These are phyloP conservation scores for Vicia faba DNA, from an alignment of 306 rosid species.

Conservation along the genomic window DNA sequence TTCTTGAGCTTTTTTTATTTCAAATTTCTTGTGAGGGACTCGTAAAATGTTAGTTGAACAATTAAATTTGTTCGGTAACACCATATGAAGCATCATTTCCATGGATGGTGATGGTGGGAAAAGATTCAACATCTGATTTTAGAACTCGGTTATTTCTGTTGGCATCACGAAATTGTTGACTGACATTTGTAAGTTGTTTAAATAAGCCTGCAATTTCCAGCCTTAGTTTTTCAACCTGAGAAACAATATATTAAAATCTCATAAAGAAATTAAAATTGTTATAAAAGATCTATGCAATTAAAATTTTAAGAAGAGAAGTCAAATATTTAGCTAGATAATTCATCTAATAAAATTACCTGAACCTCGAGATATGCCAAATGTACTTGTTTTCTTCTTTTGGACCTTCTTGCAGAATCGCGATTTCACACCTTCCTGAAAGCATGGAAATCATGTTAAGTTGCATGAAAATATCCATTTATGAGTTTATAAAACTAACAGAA, in stretches of 20 bases:
- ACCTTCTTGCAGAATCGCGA: slow-evolving; percentile 48
- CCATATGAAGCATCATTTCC: slow-evolving; percentile 56
- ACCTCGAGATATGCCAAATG: slow-evolving; percentile 38
- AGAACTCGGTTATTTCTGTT: slow-evolving; percentile 71
- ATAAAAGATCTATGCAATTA: neutral
- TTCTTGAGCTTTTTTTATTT: no score
- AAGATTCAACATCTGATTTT: slow-evolving; percentile 82
- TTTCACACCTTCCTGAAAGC: slow-evolving; percentile 51
- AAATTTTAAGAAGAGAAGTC: neutral
- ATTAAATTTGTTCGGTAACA: slow-evolving; percentile 55
- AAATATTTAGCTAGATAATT: no score
- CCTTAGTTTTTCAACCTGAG: slow-evolving; percentile 62
- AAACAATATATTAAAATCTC: no score
- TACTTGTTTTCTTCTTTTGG: slow-evolving; percentile 49
- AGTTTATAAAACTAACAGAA: no score
- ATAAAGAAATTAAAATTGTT: neutral
- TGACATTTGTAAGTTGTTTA: slow-evolving; percentile 63
- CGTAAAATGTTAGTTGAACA: no score
- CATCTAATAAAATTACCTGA: slow-evolving; percentile 38
- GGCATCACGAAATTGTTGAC: slow-evolving; percentile 69
- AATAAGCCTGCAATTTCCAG: slow-evolving; percentile 56
- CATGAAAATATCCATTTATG: no score
- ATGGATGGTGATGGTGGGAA: slow-evolving; percentile 62
- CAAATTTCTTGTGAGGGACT: no score
- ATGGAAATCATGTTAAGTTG: neutral